These are phyloP conservation scores for Fagopyrum tataricum DNA, from an alignment of 148 eudicot species.

Conservation along the genomic window DNA sequence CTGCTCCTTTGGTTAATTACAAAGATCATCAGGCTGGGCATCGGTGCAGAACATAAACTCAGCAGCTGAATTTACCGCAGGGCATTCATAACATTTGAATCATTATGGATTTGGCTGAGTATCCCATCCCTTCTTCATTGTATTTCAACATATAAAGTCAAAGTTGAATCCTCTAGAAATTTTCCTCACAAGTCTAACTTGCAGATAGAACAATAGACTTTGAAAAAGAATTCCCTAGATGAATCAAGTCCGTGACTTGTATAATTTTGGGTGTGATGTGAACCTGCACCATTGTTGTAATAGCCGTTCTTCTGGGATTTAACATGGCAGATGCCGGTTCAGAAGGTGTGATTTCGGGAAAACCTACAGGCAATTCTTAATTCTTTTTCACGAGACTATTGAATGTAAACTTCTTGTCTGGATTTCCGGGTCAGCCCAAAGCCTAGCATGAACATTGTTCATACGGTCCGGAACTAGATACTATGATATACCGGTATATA, in stretches of 20 bases:
- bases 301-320: not conserved
- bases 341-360: not conserved
- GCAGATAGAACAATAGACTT: not conserved
- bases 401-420: not conserved
- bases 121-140: not conserved
- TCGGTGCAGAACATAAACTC: not conserved
- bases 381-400: not conserved
- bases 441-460: too few species aligned
- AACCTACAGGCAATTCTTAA: not conserved
- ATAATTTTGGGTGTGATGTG: not conserved
- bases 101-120: not conserved
- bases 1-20: not conserved
- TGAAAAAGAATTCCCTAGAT: not conserved
- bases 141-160: constrained; percentile 4
- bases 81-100: not conserved
- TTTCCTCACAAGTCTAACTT: not conserved
- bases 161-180: constrained; percentile 1
- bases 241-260: not conserved
- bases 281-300: not conserved
- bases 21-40: not conserved
- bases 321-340: not conserved
- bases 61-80: constrained; percentile 1
- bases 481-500: too few species aligned
- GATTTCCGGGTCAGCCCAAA: not conserved
- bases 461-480: too few species aligned